A percentile compares a stretch with the other conserved stretches of the same genome.
These are phyloP conservation scores for Priceomyces carsonii DNA, from an alignment of 805 yeast species.

Conservation along the genomic window DNA sequence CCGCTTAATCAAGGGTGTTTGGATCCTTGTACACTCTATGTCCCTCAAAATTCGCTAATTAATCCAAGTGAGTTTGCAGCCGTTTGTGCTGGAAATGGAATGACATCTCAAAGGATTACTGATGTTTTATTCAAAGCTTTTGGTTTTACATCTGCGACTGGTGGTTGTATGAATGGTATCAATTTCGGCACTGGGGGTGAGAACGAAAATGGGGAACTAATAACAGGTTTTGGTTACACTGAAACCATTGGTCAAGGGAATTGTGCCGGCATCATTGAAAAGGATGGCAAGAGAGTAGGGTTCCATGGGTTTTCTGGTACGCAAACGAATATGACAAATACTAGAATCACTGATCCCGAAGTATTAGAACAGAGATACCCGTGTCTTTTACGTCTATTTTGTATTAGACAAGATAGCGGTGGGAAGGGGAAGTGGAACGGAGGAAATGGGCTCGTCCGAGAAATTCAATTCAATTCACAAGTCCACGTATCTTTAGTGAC, in stretches of 20 bases:
- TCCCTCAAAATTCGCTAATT: conserved; percentile 16
- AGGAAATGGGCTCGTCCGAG: conserved; percentile 22
- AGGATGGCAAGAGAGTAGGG: conserved; percentile 12
- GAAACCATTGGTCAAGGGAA: conserved; percentile 21
- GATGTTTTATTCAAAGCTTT: conserved; percentile 23
- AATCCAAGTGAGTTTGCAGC: conserved; percentile 20
- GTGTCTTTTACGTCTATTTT: conserved; percentile 14
- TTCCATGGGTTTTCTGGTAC: conserved; percentile 31
- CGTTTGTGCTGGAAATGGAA: conserved; percentile 20
- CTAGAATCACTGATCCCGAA: conserved; percentile 24
- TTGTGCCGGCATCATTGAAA: conserved; percentile 17
- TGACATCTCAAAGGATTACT: conserved; percentile 21
- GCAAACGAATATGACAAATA: conserved; percentile 48
- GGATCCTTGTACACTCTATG: conserved; percentile 15
- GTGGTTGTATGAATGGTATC: conserved; percentile 22
- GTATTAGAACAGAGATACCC: conserved; percentile 23
- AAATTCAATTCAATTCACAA: conserved; percentile 18
- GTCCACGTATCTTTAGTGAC: conserved; percentile 20
- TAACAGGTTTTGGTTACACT: conserved; percentile 18
- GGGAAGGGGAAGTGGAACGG: conserved; percentile 22
- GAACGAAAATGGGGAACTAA: conserved; percentile 13
- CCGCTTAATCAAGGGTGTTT: conserved; percentile 55
- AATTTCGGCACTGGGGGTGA: conserved; percentile 21
- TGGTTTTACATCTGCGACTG: conserved; percentile 18
- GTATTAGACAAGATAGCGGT: conserved; percentile 16